Evolutionary conservation across 345 rosid species (phyloP).

Genomic region (thale cress (Arabidopsis thaliana)): DNA sequence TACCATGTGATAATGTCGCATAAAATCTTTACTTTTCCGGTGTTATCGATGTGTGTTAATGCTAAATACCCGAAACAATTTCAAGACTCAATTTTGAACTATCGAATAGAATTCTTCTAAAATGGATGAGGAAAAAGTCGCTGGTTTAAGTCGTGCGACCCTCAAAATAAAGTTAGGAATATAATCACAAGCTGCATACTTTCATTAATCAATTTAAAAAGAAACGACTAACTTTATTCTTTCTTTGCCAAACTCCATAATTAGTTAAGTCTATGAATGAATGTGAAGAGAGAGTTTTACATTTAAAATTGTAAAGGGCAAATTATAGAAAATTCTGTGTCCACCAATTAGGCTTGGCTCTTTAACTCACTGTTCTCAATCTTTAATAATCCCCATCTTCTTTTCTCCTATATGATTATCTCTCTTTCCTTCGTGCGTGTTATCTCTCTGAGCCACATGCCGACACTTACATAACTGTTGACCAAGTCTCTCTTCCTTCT

Average conservation of each 20-base stretch:
- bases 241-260: neutral
- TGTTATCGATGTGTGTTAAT: slow-evolving; percentile 11
- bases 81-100: too few relatives aligned
- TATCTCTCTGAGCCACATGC: slow-evolving; percentile 28
- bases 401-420: slow-evolving; percentile 1
- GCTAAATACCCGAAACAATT: too few relatives aligned
- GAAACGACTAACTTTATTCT: too few relatives aligned
- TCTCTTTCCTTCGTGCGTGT: neutral
- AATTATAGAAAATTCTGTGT: neutral
- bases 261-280: slow-evolving; percentile 15
- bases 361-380: neutral
- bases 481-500: slow-evolving; percentile 29
- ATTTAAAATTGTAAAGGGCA: neutral
- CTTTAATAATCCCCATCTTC: slow-evolving; percentile 19
- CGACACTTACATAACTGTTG: slow-evolving; percentile 29
- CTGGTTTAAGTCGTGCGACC: too few relatives aligned
- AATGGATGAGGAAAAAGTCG: too few relatives aligned
- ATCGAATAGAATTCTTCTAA: too few relatives aligned
- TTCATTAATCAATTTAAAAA: too few relatives aligned
- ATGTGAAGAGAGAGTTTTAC: neutral
- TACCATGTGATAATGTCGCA: slow-evolving; percentile 2
- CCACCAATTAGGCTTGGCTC: neutral
- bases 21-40: neutral
- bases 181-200: too few relatives aligned
- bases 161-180: too few relatives aligned